phyloP scores from a whole-genome alignment of 192 early-diverging fungal genomes.

The Cetraspora pellucida region DNA sequence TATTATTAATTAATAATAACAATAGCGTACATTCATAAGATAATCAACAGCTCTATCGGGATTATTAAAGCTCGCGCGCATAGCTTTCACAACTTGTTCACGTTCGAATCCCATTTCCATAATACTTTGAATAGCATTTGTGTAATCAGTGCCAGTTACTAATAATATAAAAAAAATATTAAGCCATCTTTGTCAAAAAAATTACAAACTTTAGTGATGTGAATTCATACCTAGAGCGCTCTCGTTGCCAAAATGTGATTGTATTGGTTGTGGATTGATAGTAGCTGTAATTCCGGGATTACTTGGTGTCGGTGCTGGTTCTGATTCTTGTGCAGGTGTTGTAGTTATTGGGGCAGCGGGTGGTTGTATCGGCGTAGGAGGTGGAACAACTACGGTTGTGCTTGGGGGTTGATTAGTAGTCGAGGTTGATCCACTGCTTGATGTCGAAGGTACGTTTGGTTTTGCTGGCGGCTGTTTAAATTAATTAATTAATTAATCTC shows the following conservation, averaged over 20 bases:
- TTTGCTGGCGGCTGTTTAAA: conserved; percentile 30
- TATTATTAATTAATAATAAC: too few relatives aligned
- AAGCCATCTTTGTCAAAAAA: not conserved
- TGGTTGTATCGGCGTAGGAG: conserved; percentile 40
- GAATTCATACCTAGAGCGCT: not conserved
- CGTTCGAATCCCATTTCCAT: conserved; percentile 95
- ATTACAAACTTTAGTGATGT: not conserved
- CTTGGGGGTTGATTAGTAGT: conserved; percentile 48
- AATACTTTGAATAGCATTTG: conserved; percentile 83
- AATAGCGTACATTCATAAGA: conserved; percentile 71
- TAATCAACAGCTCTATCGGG: conserved; percentile 97
- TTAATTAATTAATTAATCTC: conserved; percentile 27
- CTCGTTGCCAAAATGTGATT: not conserved
- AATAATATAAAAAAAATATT: conserved; percentile 27
- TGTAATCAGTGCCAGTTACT: conserved; percentile 80
- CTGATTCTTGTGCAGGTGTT: not conserved
- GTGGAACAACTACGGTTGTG: conserved; percentile 38
- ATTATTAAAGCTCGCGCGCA: conserved; percentile 97
- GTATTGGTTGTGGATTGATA: not conserved
- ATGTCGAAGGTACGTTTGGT: conserved; percentile 33
- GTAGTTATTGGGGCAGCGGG: not conserved
- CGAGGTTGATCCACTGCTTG: conserved; percentile 42
- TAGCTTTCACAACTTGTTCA: conserved; percentile 82
- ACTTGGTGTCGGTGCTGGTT: not conserved
- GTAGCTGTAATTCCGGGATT: not conserved